Percentiles rank a stretch among this genome's conserved stretches.
Evolutionary conservation across 768 basidiomycete genomes (phyloP).

Genomic region (Gloeostereum incarnatum): DNA sequence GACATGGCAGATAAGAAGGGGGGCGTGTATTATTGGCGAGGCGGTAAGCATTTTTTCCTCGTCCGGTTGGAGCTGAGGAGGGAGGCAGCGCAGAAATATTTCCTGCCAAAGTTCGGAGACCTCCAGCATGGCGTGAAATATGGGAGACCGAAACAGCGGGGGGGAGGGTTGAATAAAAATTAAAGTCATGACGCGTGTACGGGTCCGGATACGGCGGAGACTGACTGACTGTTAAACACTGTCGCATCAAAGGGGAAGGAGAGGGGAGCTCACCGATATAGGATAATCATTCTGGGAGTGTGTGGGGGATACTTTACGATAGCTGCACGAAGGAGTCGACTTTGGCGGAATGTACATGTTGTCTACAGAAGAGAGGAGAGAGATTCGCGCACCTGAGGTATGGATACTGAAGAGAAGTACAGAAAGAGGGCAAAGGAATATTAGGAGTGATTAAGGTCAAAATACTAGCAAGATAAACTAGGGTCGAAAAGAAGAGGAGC

Average conservation of each 20-base stretch:
- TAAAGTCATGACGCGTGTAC: not conserved
- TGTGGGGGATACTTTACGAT: no score
- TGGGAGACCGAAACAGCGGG: slow-evolving; percentile 5
- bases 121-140: slow-evolving; percentile 10
- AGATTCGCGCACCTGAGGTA: not conserved
- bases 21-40: slow-evolving; percentile 13
- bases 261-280: not conserved
- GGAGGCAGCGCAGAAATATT: slow-evolving; percentile 20
- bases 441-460: not conserved
- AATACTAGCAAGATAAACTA: not conserved
- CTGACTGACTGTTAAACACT: not conserved
- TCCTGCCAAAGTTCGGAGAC: slow-evolving; percentile 21
- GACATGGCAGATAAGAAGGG: slow-evolving; percentile 29
- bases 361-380: not conserved
- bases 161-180: not conserved
- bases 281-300: not conserved
- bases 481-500: not conserved
- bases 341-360: no score
- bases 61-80: slow-evolving; percentile 7
- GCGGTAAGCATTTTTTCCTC: not conserved
- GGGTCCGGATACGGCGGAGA: not conserved
- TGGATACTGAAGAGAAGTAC: not conserved
- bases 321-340: no score
- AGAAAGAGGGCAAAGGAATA: not conserved
- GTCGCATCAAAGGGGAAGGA: not conserved